phyloP scores from a whole-genome alignment of 1,284 basidiomycete genomes.

The Cutaneotrichosporon sp. region DNA sequence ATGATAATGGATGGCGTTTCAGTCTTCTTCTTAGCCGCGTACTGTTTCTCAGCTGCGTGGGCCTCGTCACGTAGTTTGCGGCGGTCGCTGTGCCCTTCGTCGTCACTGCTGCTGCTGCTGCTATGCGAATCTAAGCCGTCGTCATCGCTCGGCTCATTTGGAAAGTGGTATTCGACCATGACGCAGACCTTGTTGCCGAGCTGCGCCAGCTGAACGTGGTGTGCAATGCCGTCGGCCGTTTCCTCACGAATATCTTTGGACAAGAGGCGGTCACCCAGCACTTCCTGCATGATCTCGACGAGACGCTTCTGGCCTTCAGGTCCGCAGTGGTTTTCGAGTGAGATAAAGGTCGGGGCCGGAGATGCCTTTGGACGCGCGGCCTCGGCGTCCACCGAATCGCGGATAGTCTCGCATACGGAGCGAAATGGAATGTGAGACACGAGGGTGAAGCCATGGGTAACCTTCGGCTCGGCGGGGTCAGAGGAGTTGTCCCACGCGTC shows the following conservation, averaged over 20 bases:
- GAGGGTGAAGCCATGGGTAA: constrained; percentile 20
- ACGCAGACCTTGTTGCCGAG: constrained; percentile 14
- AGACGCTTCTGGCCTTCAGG: constrained; percentile 13
- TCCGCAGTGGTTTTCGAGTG: constrained; percentile 20
- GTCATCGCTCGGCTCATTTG: background rate
- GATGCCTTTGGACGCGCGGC: background rate
- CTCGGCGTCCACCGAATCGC: constrained; percentile 7
- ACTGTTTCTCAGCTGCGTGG: background rate
- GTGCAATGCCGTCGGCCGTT: background rate
- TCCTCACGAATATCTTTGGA: background rate
- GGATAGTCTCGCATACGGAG: constrained; percentile 16
- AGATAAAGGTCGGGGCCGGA: constrained; percentile 9
- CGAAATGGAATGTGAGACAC: constrained; percentile 17
- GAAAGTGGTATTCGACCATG: constrained; percentile 19
- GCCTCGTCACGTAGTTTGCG: background rate
- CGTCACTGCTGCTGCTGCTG: constrained; percentile 1
- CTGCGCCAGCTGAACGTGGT: constrained; percentile 5
- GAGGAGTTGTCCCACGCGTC: constrained; percentile 18
- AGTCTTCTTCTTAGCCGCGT: constrained; percentile 3
- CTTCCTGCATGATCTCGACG: constrained; percentile 16
- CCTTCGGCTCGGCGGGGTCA: constrained; percentile 15
- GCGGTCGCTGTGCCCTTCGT: background rate
- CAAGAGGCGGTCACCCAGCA: constrained; percentile 13
- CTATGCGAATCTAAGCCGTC: background rate
- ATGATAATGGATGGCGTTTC: constrained; percentile 7